phyloP scores from a whole-genome alignment of 176 grass and related monocot species.

The Oryza nivara region DNA sequence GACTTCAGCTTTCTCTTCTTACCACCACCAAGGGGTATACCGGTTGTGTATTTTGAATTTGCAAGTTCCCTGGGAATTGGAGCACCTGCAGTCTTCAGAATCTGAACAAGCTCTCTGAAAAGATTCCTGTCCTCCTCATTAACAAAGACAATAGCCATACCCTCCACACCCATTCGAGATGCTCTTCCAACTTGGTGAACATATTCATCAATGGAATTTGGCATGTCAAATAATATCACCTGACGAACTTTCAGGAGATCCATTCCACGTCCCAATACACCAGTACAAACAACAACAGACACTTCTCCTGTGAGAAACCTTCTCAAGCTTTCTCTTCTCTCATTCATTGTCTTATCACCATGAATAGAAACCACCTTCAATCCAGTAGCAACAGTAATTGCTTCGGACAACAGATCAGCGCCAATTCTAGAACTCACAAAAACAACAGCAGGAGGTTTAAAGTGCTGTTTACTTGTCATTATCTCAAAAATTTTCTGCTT shows the following conservation, averaged over 20 bases:
- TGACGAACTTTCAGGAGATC: constrained; percentile 81
- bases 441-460: constrained; percentile 75
- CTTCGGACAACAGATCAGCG: constrained; percentile 82
- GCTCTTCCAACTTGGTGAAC: constrained; percentile 90
- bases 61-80: constrained; percentile 71
- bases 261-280: constrained; percentile 83
- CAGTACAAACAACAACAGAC: constrained; percentile 72
- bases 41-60: constrained; percentile 55
- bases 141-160: constrained; percentile 71
- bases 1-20: constrained; percentile 71
- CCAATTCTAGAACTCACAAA: constrained; percentile 90
- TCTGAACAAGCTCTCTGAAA: constrained; percentile 70
- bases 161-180: constrained; percentile 79
- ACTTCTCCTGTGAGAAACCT: constrained; percentile 82
- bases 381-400: constrained; percentile 76
- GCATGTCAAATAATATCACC: constrained; percentile 94
- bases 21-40: constrained; percentile 33
- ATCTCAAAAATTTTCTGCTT: constrained; percentile 96
- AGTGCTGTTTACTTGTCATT: constrained; percentile 77
- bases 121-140: constrained; percentile 85
- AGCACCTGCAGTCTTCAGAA: constrained; percentile 70
- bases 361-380: constrained; percentile 80
- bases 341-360: constrained; percentile 88
- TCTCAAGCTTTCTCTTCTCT: constrained; percentile 85
- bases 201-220: constrained; percentile 89